Base-by-base conservation (phyloP, 106 monocot species). In the Dendrobium chrysotoxum region DNA sequence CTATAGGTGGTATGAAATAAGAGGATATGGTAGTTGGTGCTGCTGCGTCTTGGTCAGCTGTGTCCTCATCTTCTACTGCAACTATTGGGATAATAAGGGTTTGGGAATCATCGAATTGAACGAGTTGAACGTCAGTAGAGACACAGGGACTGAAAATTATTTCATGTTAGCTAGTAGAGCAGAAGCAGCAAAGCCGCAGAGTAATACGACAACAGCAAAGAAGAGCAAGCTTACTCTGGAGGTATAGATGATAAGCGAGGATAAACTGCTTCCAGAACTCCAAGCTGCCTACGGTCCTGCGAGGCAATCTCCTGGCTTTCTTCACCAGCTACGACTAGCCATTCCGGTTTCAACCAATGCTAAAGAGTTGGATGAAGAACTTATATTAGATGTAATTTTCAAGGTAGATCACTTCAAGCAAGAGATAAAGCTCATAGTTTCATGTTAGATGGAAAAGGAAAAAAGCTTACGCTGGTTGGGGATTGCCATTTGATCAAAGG, bases 251-350 rank as follows among this genome's bases (percentile, higher is more conserved):
- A 85, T 55, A 44, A 46, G 1, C 91, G 92, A 10, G 99, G 93
- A 87, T 95, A 99, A 45, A 95, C 84, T 80, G 95, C 95, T 88
- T 99, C 99, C 21, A 99, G 82, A 4, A 85, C 83, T 79, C 88
- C 82, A 45, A 82, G 17, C 47, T 86, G 89, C 80, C 95, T 89
- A 39, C 83, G 82, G 58, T 86, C 83, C 86, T 99, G 83, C 39
- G 75, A 41, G n/a, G 68, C 81, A 31, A 87, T 54, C 76, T 95
- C 95, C 76, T 87, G 40, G 42, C 95, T 99, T 81, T 95, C 99
- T 86, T 90, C 93, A 46, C 95, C 99, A 83, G 88, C 85, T 46
- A 93, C 99, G 30, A 99, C 91, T 17, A 68, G 75, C 99, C 99
- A 99, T 40, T 93, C 85, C 12, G 84, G 80, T 67, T 90, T 87